These are phyloP conservation scores for Pythium angustatum DNA, from an alignment of 352 stramenopile genomes.

Conservation along the genomic window DNA sequence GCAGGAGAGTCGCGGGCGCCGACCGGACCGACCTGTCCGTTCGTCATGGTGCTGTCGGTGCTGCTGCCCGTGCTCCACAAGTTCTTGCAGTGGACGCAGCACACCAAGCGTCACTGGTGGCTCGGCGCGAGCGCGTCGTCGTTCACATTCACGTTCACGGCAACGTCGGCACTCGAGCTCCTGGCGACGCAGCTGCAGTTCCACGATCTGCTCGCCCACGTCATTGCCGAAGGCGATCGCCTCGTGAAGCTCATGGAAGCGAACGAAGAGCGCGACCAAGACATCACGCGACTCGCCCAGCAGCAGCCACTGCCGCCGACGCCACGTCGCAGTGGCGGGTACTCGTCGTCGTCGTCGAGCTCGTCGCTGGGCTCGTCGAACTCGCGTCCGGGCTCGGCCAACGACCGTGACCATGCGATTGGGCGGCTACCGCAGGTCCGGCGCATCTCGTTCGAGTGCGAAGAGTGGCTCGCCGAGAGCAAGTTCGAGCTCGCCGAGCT, in stretches of 20 bases:
- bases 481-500: constrained; percentile 57
- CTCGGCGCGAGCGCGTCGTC: neutral
- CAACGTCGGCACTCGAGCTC: constrained; percentile 1
- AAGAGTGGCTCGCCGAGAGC: constrained; percentile 43
- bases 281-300: constrained; percentile 19
- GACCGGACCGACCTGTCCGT: constrained; percentile 36
- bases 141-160: neutral
- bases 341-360: constrained; percentile 11
- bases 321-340: neutral
- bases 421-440: constrained; percentile 45
- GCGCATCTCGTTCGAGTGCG: constrained; percentile 58
- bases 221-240: constrained; percentile 32
- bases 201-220: constrained; percentile 43
- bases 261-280: constrained; percentile 42
- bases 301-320: constrained; percentile 4
- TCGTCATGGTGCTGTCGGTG: constrained; percentile 70
- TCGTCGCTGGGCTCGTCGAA: constrained; percentile 30
- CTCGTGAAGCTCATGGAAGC: constrained; percentile 47
- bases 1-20: neutral
- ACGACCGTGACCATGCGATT: neutral
- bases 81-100: constrained; percentile 48
- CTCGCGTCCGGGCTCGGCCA: constrained; percentile 1
- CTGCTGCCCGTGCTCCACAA: constrained; percentile 57
- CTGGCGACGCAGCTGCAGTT: constrained; percentile 52
- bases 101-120: constrained; percentile 44